Evolutionary conservation across 2,329 filamentous ascomycete species (phyloP), one percentile per base, ranked within the genome.

Genomic region (Phoma sp.): DNA sequence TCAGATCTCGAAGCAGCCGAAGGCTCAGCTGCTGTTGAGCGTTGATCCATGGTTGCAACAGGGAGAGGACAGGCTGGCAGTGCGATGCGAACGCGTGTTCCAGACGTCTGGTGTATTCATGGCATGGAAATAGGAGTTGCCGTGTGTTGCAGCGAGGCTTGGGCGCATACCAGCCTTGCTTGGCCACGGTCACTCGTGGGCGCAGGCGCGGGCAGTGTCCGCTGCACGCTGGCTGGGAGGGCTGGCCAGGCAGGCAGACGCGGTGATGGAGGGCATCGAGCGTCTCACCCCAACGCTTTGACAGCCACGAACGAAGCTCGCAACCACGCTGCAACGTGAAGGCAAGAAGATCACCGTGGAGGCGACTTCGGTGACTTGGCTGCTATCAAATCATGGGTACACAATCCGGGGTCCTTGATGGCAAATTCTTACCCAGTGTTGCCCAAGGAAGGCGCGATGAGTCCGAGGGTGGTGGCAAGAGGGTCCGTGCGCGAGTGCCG

Each of bases 401-500:
- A 26, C 39, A 34, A 46, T 40, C 26, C 45, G 40, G 38, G 40
- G 51, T 42, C 14, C 21, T 25, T 20, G 45, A 49, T 45, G 51
- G 51, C 51, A 45, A 49, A 54, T 49, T 46, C 51, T 49, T 11
- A 46, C 28, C 51, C 51, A 49, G 29, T 34, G 34, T 46, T 36
- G 39, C 40, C 40, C 45, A 45, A 49, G 45, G 37, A 39, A 47
- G 51, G 40, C 29, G 25, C 48, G 60, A 67, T 65, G 62, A 65
- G 62, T 66, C 57, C 58, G 64, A 52, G 30, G 48, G 56, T 62
- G 53, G 64, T 64, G 63, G 65, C 62, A 64, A 65, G 37, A 57
- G 51, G 56, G 65, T 26, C 63, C 56, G 42, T 58, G 65, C 65
- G 55, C 43, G 14, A 18, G 42, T 46, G 58, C 39, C 47, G 56